Evolutionary conservation across 345 rosid genomes (phyloP), one percentile per base, ranked within the genome.

Genomic region (Erodium maritimum): DNA sequence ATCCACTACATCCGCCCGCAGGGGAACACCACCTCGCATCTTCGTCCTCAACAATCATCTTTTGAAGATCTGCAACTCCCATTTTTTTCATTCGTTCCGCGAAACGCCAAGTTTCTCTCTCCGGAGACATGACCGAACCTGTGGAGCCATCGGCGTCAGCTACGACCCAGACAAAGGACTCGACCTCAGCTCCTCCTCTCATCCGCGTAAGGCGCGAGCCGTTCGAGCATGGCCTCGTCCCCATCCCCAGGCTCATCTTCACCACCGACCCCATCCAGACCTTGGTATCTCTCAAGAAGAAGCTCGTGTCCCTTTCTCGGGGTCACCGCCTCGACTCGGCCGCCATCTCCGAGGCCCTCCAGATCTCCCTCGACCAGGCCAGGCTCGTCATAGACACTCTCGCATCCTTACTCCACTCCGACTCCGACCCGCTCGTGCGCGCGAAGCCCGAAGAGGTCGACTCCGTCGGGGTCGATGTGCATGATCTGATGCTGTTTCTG

Each of bases 151-250:
- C 82, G 57, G 63, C 79, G 46, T 73, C 88, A 56, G 61, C 77
- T n/a, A n/a, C n/a, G 19, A 63, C 86, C 1, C 73, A 76, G 59
- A 70, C 54, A 54, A 69, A 73, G 0, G 69, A 62, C 58, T 75
- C 71, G 67, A 77, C 60, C 66, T 76, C 87, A 33, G 69, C 34
- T 67, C 71, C 34, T 67, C 71, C 82, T 18, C 65, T 73, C 20
- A 72, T 94, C 77, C 96, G 79, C 60, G 95, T 91, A 0, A 76
- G 96, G 12, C 90, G 99, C 16, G 99, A 81, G 68, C 82, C 96
- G 11, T 94, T 90, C 69, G 99, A 94, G 83, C 83, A 90, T 72
- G 99, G 99, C 0, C 95, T 94, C 69, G 83, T 94, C 52, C 96
- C 95, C 60, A 87, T 94, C 74, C 90, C 81, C 65, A 94, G 87